These are phyloP conservation scores for Diplodia sapinea DNA, from an alignment of 2,329 filamentous ascomycete genomes.

Conservation along the genomic window DNA sequence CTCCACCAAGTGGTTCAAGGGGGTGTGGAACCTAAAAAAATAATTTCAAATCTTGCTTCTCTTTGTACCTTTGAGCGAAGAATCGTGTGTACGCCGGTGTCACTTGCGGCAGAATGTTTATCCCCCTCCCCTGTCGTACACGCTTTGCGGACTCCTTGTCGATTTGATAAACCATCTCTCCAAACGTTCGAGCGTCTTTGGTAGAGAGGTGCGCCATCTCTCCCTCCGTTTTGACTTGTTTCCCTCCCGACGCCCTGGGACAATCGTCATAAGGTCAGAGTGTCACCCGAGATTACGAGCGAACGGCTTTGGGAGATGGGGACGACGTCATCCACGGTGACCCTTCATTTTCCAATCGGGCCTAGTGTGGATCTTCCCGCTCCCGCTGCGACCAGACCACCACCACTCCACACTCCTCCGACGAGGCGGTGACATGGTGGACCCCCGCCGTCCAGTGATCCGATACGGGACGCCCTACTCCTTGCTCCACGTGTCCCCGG, in stretches of 20 bases:
- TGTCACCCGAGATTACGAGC: background rate
- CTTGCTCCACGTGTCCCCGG: background rate
- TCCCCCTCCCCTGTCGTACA: background rate
- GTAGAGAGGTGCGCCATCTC: background rate
- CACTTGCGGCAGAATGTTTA: constrained; percentile 16
- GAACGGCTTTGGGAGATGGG: background rate
- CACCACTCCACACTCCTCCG: background rate
- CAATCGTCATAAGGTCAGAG: background rate
- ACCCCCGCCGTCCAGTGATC: background rate
- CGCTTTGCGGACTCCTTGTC: background rate
- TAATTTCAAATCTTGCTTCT: background rate
- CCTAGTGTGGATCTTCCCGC: background rate
- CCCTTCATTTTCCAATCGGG: background rate
- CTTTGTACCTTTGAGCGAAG: background rate
- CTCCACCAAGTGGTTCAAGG: background rate
- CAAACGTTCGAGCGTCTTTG: constrained; percentile 5
- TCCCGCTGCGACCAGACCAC: background rate
- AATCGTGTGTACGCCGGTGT: background rate
- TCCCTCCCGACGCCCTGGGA: background rate
- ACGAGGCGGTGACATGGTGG: background rate
- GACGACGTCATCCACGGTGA: background rate
- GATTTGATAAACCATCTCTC: background rate
- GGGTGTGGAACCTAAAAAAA: background rate
- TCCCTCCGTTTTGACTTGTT: background rate
- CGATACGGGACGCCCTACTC: background rate